Evolutionary conservation across 2,329 filamentous ascomycete genomes (phyloP), one percentile per base, ranked within the genome.

Genomic region (Arthrobotrys musiformis): DNA sequence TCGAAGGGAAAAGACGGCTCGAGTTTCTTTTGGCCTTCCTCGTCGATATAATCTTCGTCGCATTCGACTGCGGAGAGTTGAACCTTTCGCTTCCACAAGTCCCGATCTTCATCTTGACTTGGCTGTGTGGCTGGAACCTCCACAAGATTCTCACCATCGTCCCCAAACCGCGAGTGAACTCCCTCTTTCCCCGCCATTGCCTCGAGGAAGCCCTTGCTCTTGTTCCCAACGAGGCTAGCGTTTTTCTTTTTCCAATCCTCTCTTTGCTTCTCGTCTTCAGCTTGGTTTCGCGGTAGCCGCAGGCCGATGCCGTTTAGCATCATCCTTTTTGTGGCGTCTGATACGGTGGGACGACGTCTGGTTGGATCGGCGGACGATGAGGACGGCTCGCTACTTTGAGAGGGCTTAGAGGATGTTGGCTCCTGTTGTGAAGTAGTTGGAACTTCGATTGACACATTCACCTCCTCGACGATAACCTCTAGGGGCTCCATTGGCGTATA

Each of bases 51-150:
- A 11, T 79, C 76, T 33, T 75, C 69, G 44, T 81, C 80, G 52
- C 80, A 81, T 63, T 81, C 80, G 17, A 81, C 74, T 15, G 80
- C 80, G n/a, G 74, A 79, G 28, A 81, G 74, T 26, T 68, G 64
- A 26, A 81, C 76, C 35, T 78, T 80, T 50, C 70, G 11, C 33
- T 64, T 79, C 80, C 80, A 81, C 17, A 74, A 67, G 28, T 81
- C n/a, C n/a, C n/a, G n/a, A n/a, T n/a, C 52, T 7, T 61, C 40
- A 33, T 50, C 78, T 6, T 48, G 35, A 7, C 2, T 8, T 22
- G 28, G 15, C 9, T 33, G 26, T 17, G 50, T 5, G 17, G 24
- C n/a, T 35, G 26, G 50, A 4, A 69, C 62, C 30, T 75, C 75
- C 6, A 70, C 67, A 42, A 54, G 19, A 22, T 33, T 17, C n/a